These are phyloP conservation scores for Moesziomyces parantarcticus DNA, from an alignment of 1,284 basidiomycete genomes.

Conservation along the genomic window DNA sequence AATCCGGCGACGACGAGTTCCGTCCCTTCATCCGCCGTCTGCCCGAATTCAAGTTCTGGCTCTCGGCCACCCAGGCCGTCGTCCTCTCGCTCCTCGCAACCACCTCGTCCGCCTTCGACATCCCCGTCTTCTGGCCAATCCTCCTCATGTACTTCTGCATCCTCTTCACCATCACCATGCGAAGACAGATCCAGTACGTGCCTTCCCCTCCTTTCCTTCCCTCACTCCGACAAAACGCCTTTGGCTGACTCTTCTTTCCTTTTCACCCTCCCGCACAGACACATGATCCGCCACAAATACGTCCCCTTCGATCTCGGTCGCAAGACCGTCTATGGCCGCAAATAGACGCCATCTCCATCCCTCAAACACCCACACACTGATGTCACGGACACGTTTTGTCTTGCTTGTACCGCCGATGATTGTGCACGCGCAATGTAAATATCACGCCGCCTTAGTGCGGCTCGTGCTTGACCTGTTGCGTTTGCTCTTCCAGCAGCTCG, in stretches of 20 bases:
- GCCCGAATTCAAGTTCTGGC: slow-evolving; percentile 92
- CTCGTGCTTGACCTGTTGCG: not conserved
- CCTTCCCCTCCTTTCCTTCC: not conserved
- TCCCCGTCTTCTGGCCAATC: slow-evolving; percentile 98
- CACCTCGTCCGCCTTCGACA: slow-evolving; percentile 75
- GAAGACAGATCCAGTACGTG: slow-evolving; percentile 68
- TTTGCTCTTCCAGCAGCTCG: slow-evolving; percentile 5
- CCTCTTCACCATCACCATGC: slow-evolving; percentile 69
- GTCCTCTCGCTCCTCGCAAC: slow-evolving; percentile 76
- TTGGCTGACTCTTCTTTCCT: too few relatives aligned
- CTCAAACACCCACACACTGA: slow-evolving; percentile 4
- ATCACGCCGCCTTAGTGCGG: not conserved
- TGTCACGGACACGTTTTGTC: not conserved
- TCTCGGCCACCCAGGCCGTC: slow-evolving; percentile 89
- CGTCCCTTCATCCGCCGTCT: slow-evolving; percentile 90
- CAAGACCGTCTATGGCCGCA: slow-evolving; percentile 71
- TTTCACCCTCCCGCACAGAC: slow-evolving; percentile 72
- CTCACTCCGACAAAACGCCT: slow-evolving; percentile 3
- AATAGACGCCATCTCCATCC: slow-evolving; percentile 14
- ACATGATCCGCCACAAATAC: slow-evolving; percentile 96
- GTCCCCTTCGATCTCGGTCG: slow-evolving; percentile 89
- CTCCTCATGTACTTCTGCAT: slow-evolving; percentile 80
- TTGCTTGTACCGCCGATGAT: not conserved
- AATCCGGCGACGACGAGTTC: slow-evolving; percentile 62
- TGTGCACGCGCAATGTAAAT: not conserved